Percentiles rank a stretch among this genome's conserved stretches.
phyloP scores from a whole-genome alignment of 345 rosid genomes.

The Turritis glabra region DNA sequence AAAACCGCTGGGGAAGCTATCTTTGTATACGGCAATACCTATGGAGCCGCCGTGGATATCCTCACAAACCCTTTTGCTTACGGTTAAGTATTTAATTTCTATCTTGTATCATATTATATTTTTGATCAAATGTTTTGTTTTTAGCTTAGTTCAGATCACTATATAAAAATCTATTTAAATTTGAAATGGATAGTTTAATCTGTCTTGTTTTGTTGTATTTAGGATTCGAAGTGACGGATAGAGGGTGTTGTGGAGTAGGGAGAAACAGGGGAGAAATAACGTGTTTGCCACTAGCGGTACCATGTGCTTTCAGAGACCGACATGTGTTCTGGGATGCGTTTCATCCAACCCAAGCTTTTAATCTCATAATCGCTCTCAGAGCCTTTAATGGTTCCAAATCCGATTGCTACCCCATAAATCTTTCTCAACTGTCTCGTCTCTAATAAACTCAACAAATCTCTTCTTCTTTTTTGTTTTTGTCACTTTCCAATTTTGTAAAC shows the following conservation, averaged over 20 bases:
- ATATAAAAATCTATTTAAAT: background rate
- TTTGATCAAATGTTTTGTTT: background rate
- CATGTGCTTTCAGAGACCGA: constrained; percentile 57
- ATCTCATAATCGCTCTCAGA: constrained; percentile 51
- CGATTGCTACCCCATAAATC: constrained; percentile 60
- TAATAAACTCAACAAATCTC: background rate
- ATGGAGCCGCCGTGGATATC: constrained; percentile 45
- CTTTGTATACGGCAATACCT: constrained; percentile 61
- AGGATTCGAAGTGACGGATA: constrained; percentile 57
- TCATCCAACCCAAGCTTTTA: constrained; percentile 70
- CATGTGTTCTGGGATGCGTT: constrained; percentile 72
- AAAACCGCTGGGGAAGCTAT: constrained; percentile 28
- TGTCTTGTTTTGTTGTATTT: background rate
- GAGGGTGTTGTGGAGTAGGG: constrained; percentile 72
- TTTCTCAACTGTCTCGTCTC: constrained; percentile 51
- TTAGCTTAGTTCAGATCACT: background rate
- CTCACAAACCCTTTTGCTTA: constrained; percentile 39
- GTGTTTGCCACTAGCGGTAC: constrained; percentile 58
- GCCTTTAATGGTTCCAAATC: constrained; percentile 53
- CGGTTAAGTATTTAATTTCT: constrained; percentile 10
- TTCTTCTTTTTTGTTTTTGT: background rate
- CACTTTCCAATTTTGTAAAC: background rate
- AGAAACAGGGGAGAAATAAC: constrained; percentile 61
- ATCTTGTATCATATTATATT: background rate
- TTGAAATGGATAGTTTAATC: background rate